phyloP scores from a whole-genome alignment of 2,329 filamentous ascomycete species.

The Sporothrix pallida region DNA sequence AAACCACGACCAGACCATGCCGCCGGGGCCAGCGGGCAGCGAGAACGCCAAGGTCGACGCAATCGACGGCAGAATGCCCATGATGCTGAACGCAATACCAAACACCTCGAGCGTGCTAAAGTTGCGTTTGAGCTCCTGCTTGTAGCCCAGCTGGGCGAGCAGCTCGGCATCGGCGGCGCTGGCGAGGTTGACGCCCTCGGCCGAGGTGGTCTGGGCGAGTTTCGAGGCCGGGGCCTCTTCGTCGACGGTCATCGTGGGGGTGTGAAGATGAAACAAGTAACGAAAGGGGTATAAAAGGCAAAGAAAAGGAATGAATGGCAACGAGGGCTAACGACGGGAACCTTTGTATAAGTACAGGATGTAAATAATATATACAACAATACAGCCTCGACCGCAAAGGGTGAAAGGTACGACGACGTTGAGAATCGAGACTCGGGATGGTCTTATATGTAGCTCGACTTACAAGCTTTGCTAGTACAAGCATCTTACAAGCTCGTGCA shows the following conservation, averaged over 20 bases:
- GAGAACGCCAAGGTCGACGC: constrained; percentile 64
- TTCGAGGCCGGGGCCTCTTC: constrained; percentile 36
- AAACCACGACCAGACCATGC: constrained; percentile 69
- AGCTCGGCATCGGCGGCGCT: constrained; percentile 44
- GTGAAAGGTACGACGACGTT: too few relatives aligned
- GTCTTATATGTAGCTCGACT: too few relatives aligned
- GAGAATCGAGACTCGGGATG: too few relatives aligned
- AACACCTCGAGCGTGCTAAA: constrained; percentile 68
- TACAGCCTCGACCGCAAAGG: too few relatives aligned
- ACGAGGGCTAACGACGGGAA: not conserved
- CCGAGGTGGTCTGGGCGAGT: constrained; percentile 27
- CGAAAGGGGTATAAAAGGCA: not conserved
- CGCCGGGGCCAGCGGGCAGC: constrained; percentile 63
- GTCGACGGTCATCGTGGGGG: constrained; percentile 8
- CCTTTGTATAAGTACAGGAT: constrained; percentile 2
- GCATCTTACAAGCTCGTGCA: not conserved
- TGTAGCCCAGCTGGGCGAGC: constrained; percentile 46
- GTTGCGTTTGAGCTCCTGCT: constrained; percentile 66
- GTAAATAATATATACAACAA: not conserved
- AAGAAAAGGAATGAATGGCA: not conserved
- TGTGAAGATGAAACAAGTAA: not conserved
- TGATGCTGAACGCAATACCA: constrained; percentile 64
- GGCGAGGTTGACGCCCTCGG: constrained; percentile 39
- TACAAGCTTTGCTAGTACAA: too few relatives aligned
- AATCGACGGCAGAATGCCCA: constrained; percentile 66